Percentiles rank a stretch among this genome's conserved stretches.
Conservation (phyloP, 345 rosid species). For the Populus nigra region DNA sequence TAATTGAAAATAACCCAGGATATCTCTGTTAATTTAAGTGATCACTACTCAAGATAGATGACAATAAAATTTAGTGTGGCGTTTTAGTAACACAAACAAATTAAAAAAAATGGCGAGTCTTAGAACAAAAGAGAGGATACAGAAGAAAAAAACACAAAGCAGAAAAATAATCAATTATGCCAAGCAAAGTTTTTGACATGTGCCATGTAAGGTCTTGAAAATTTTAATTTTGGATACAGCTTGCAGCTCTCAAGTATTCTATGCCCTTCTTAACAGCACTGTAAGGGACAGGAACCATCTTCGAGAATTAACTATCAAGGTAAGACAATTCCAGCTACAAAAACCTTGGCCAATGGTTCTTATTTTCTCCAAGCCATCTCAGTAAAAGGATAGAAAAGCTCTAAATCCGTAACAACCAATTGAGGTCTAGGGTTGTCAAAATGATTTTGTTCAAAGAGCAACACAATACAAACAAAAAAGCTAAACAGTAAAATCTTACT, state of each 20-base stretch:
- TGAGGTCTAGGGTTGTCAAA: background rate
- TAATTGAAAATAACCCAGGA: background rate
- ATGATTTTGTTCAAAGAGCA: background rate
- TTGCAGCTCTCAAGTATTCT: background rate
- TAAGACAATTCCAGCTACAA: conserved; percentile 2
- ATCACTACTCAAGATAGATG: background rate
- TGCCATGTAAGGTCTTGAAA: background rate
- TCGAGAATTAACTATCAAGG: background rate
- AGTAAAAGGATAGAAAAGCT: background rate
- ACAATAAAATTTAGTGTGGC: background rate
- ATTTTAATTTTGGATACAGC: background rate
- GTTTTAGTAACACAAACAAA: background rate
- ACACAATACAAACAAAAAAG: background rate
- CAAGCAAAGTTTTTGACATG: background rate
- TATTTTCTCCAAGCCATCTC: background rate
- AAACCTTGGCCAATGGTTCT: background rate
- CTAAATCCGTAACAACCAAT: background rate
- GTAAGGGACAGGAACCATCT: background rate
- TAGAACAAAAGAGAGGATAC: background rate
- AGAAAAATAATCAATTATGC: background rate
- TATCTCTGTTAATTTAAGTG: background rate
- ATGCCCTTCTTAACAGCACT: background rate
- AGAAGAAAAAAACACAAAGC: background rate
- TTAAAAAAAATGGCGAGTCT: background rate
- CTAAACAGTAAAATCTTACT: background rate